A percentile compares a stretch with the other conserved stretches of the same genome.
phyloP scores from a whole-genome alignment of 805 yeast species.

The Ogataea nitratoaversa region DNA sequence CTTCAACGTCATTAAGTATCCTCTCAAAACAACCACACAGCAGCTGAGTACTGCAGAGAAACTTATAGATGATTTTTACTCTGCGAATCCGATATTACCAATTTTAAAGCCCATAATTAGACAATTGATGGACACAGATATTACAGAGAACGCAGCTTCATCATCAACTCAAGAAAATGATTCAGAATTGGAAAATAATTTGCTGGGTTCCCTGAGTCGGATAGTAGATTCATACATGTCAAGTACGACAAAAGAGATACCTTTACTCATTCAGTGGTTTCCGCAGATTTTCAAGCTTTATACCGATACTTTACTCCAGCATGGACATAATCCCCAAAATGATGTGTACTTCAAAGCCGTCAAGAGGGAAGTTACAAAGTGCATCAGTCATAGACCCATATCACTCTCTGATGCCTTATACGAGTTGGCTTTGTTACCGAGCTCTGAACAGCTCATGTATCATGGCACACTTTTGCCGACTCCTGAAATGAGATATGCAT shows the following conservation, averaged over 20 bases:
- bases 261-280: conserved; percentile 20
- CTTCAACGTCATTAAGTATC: conserved; percentile 17
- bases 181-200: background rate
- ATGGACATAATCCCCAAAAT: conserved; percentile 9
- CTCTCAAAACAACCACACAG: conserved; percentile 5
- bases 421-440: conserved; percentile 25
- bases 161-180: background rate
- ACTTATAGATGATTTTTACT: conserved; percentile 20
- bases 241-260: conserved; percentile 1
- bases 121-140: conserved; percentile 6
- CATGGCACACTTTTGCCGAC: conserved; percentile 19
- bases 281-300: conserved; percentile 24
- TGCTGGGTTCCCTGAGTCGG: conserved; percentile 4
- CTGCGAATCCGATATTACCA: conserved; percentile 25
- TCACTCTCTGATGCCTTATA: conserved; percentile 18
- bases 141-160: background rate
- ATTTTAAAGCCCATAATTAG: conserved; percentile 20
- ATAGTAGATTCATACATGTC: conserved; percentile 7
- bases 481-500: conserved; percentile 25
- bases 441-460: conserved; percentile 17
- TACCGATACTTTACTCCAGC: conserved; percentile 14
- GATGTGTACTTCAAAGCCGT: conserved; percentile 23
- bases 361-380: conserved; percentile 14
- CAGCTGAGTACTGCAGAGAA: conserved; percentile 1
- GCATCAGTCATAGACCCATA: conserved; percentile 11